Percentiles rank a stretch among this genome's conserved stretches.
These are phyloP conservation scores for Phlebiopsis flavidoalba DNA, from an alignment of 768 basidiomycete genomes.

Conservation along the genomic window DNA sequence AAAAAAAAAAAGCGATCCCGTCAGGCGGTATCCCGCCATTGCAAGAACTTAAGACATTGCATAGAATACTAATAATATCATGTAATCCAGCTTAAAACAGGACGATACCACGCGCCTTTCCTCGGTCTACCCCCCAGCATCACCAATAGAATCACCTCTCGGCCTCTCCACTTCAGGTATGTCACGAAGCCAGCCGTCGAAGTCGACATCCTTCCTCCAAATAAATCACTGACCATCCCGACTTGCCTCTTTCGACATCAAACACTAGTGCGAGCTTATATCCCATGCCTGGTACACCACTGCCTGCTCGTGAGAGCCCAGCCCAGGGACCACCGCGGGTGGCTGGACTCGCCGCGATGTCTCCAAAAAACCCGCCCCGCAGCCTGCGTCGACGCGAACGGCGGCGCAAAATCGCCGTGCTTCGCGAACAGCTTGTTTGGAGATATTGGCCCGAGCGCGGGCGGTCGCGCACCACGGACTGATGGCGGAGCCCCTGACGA, in stretches of 20 bases:
- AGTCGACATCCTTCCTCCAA: conserved; percentile 59
- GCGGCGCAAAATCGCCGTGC: conserved; percentile 29
- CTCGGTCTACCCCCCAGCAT: too few species aligned
- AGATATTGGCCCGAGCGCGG: conserved; percentile 31
- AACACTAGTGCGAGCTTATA: conserved; percentile 61
- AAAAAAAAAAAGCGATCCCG: too few species aligned
- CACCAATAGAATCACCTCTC: not conserved
- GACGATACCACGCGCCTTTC: too few species aligned
- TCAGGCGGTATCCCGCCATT: too few species aligned
- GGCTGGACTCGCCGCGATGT: not conserved
- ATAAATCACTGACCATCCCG: conserved; percentile 45
- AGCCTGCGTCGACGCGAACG: conserved; percentile 28
- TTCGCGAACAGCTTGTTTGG: conserved; percentile 27
- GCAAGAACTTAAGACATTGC: too few species aligned
- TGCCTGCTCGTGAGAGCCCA: conserved; percentile 17
- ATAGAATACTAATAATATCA: too few species aligned
- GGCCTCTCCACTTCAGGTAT: conserved; percentile 28
- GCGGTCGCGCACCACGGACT: conserved; percentile 19
- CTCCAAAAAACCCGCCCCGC: conserved; percentile 5
- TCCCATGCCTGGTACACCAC: conserved; percentile 32
- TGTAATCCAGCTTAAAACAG: too few species aligned
- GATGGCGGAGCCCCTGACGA: conserved; percentile 19
- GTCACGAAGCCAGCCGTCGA: conserved; percentile 47
- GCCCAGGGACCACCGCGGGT: not conserved
- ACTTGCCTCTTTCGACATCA: conserved; percentile 51